These are phyloP conservation scores for Parastagonospora nodorum DNA, from an alignment of 2,329 filamentous ascomycete species.

Conservation along the genomic window DNA sequence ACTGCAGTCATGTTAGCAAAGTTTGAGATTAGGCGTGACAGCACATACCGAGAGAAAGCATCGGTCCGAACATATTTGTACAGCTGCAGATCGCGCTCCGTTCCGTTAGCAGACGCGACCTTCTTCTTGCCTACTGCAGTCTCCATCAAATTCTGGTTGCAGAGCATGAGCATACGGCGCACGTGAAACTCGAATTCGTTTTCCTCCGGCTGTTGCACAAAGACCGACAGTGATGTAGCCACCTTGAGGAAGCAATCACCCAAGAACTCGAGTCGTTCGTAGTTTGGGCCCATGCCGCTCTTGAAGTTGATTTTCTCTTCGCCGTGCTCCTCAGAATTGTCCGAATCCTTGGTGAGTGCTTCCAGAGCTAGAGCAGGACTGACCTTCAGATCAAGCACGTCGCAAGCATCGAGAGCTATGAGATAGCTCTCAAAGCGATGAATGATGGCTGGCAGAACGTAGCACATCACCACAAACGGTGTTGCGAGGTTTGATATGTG, in stretches of 20 bases:
- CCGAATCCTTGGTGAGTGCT: conserved; percentile 89
- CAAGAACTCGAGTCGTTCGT: conserved; percentile 90
- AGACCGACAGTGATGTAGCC: conserved; percentile 88
- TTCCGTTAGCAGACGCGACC: conserved; percentile 43
- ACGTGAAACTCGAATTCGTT: conserved; percentile 90
- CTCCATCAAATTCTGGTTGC: conserved; percentile 87
- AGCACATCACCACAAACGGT: conserved; percentile 71
- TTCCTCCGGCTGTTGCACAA: conserved; percentile 73
- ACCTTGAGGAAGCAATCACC: conserved; percentile 96
- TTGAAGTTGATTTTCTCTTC: conserved; percentile 74
- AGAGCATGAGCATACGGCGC: conserved; percentile 86
- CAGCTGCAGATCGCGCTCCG: conserved; percentile 54
- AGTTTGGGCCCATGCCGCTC: conserved; percentile 88
- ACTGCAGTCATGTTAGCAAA: conserved; percentile 44
- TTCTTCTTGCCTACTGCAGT: conserved; percentile 60
- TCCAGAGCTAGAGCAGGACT: conserved; percentile 76
- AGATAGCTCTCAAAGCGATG: conserved; percentile 81
- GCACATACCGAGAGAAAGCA: conserved; percentile 70
- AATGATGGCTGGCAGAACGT: conserved; percentile 82
- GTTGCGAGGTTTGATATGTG: conserved; percentile 74
- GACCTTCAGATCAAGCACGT: conserved; percentile 67
- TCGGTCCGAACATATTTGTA: conserved; percentile 82
- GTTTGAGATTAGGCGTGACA: neutral
- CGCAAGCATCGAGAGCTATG: conserved; percentile 77
- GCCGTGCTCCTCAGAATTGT: conserved; percentile 76